Base-by-base conservation (phyloP, 2,329 filamentous ascomycete genomes). In the Cladosporium colombiae region DNA sequence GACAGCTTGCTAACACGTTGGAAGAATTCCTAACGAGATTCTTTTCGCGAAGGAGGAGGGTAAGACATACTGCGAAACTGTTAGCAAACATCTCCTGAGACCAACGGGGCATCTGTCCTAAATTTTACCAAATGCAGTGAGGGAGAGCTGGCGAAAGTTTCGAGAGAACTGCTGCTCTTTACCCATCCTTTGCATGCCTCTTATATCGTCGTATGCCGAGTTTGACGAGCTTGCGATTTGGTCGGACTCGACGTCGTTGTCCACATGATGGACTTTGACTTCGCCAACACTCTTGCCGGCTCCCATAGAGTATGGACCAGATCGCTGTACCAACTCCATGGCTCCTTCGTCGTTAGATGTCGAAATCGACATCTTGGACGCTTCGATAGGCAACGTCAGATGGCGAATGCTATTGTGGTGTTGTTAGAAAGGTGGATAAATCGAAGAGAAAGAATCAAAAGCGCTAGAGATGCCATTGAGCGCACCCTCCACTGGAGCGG, bases 121-220 rank as follows among this genome's bases (percentile, higher is more conserved):
- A n/a, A n/a, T n/a, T n/a, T n/a, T n/a, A n/a, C n/a, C n/a, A 40
- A 70, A 69, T 16, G 66, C 63, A n/a, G 62, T 53, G 18, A 67
- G 69, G 10, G 70, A 66, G n/a, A 71, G 49, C 16, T 63, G 66
- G 5, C 66, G 65, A 57, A 72, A 72, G 25, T 65, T 66, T 13
- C 71, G 63, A 1, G 64, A 56, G 16, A 72, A 65, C 18, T 67
- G 52, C 23, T 72, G 71, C 31, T 68, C 44, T 44, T 72, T 72
- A 13, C 71, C 71, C 57, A 44, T 59, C 2, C 56, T 25, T 40
- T 25, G 31, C 55, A 57, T 57, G 55, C 27, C 52, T 21, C 16
- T 6, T 6, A 55, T 55, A 18, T 55, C 52, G 29, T 55, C 23
- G 44, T 33, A 13, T 29, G 52, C n/a, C n/a, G 33, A 35, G 27